Evolutionary conservation across 805 yeast species (phyloP).

Genomic region (Yarrowia hollandica): DNA sequence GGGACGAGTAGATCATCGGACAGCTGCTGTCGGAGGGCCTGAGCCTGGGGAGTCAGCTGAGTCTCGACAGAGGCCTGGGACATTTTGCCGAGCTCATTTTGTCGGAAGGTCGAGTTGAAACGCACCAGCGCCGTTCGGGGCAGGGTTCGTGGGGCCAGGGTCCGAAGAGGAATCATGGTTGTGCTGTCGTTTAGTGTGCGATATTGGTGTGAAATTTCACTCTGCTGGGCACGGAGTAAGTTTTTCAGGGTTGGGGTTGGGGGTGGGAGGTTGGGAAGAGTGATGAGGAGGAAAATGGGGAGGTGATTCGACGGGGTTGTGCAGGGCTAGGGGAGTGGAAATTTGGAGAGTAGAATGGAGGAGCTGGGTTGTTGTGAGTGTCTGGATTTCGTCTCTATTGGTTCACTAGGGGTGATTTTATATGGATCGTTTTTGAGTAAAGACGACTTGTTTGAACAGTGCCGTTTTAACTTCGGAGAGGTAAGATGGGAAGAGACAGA

Average conservation of each 20-base stretch:
- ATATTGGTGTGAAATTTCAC: not conserved
- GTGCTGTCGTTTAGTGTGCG: conserved; percentile 2
- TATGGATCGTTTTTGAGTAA: no score
- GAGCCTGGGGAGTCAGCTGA: conserved; percentile 18
- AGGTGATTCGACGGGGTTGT: not conserved
- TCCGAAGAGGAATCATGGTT: conserved; percentile 27
- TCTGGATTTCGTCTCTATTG: no score
- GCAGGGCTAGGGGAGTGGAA: no score
- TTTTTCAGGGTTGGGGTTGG: conserved; percentile 21
- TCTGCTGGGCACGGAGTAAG: not conserved
- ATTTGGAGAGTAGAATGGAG: not conserved
- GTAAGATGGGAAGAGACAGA: no score
- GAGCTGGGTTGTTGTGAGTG: not conserved
- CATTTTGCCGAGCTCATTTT: conserved; percentile 27
- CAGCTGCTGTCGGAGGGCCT: conserved; percentile 27
- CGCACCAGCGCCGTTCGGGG: conserved; percentile 28
- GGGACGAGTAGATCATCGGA: conserved; percentile 26
- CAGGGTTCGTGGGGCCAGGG: conserved; percentile 27
- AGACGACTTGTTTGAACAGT: no score
- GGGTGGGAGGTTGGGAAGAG: not conserved
- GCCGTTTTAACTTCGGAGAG: no score
- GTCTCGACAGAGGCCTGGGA: conserved; percentile 19
- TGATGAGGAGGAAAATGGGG: not conserved
- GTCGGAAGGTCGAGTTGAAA: conserved; percentile 27
- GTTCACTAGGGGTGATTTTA: not conserved